phyloP scores from a whole-genome alignment of 257 asterid species.

The Plantago elongata region DNA sequence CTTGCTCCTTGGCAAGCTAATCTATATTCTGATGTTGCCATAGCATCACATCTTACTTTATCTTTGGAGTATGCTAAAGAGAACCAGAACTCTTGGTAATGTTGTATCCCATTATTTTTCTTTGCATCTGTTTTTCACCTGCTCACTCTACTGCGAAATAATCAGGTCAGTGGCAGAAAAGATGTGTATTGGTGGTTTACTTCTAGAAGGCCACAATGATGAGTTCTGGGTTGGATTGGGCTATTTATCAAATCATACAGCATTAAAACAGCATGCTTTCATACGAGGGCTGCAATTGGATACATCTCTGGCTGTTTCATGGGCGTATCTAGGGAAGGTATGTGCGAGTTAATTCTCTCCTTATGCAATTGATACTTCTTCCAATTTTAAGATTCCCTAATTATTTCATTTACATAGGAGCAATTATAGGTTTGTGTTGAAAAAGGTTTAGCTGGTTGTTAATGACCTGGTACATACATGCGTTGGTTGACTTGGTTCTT shows the following conservation, averaged over 20 bases:
- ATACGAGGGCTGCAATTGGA: conserved; percentile 89
- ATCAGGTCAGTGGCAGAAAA: conserved; percentile 86
- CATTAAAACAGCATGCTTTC: conserved; percentile 85
- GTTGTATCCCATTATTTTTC: conserved; percentile 15
- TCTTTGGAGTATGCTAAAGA: conserved; percentile 46
- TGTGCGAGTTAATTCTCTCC: conserved; percentile 5
- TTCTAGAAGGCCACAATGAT: conserved; percentile 78
- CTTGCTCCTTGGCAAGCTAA: conserved; percentile 93
- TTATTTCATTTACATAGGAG: neutral
- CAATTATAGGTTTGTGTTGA: neutral
- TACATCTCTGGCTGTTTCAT: conserved; percentile 84
- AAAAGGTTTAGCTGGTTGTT: neutral
- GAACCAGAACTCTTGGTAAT: conserved; percentile 50
- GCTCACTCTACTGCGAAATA: conserved; percentile 29
- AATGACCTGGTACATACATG: neutral
- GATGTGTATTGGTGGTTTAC: conserved; percentile 83
- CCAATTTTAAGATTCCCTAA: neutral
- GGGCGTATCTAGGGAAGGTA: conserved; percentile 98
- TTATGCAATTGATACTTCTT: neutral
- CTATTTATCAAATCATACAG: conserved; percentile 58
- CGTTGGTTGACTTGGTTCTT: too few relatives aligned
- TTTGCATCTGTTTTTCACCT: conserved; percentile 19
- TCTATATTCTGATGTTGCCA: conserved; percentile 69
- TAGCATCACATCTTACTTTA: conserved; percentile 61
- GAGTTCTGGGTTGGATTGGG: conserved; percentile 96